Evolutionary conservation across 2,329 filamentous ascomycete genomes (phyloP), one percentile per base, ranked within the genome.

Genomic region (Nemania serpens): DNA sequence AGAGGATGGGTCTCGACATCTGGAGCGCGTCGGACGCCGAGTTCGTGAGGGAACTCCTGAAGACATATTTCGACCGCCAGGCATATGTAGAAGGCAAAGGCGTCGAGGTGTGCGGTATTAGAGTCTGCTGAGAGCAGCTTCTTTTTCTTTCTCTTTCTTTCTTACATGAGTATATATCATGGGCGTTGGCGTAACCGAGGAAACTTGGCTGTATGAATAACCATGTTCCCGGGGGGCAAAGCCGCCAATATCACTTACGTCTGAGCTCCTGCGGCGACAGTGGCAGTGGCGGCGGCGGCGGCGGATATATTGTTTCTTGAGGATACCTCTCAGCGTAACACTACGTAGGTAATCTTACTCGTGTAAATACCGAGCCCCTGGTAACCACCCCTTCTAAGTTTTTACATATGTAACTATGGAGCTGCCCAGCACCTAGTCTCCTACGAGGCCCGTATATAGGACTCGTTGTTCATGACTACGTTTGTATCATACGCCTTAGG

Each of bases 91-190:
- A 91, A 72, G 85, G 86, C 37, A 87, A 87, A 70, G 84, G 84
- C n/a, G 80, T 93, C 2, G 87, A 91, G 70, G 84, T 91, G n/a
- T 92, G 89, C 68, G 90, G 90, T 4, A 77, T 93, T 53, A 79
- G 84, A 70, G 84, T 93, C 34, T 91, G 88, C 71, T 90, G 70
- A 77, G 39, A n/a, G 25, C 25, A 7, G 25, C 7, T 29, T 29
- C 25, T 29, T 29, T 29, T 7, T 29, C 25, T 29, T 29, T 7
- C 25, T 7, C 7, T 29, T 29, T 29, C 25, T 7, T 29, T 3
- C n/a, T n/a, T n/a, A n/a, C n/a, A n/a, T n/a, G n/a, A n/a, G n/a
- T n/a, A n/a, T n/a, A n/a, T n/a, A 20, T 49, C 36, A 43, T 45
- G n/a, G 33, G 15, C 17, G 10, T 48, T 36, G 34, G 33, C 34